Conservation (phyloP, 768 basidiomycete genomes). For the Pleurotus pulmonarius region DNA sequence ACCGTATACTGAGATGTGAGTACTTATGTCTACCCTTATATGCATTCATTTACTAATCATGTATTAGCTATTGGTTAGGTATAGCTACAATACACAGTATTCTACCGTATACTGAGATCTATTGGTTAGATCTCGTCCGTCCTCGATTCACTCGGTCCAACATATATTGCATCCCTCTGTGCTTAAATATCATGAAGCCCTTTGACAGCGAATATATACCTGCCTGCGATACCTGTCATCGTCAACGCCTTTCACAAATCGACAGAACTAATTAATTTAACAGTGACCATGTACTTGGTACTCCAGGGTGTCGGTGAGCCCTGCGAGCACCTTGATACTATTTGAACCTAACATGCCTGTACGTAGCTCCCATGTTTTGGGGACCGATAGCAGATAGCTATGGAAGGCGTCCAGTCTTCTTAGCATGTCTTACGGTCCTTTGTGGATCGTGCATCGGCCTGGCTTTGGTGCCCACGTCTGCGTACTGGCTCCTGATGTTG, state of each 20-base stretch:
- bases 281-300: slow-evolving; percentile 70
- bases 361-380: slow-evolving; percentile 34
- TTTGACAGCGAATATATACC: slow-evolving; percentile 73
- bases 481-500: slow-evolving; percentile 77
- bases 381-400: slow-evolving; percentile 65
- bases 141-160: too few species aligned
- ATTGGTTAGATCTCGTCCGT: background rate
- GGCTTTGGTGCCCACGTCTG: slow-evolving; percentile 45
- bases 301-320: slow-evolving; percentile 54
- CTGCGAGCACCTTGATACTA: too few species aligned
- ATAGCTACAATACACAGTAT: background rate
- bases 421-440: slow-evolving; percentile 61
- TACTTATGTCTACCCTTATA: background rate
- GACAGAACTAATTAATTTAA: slow-evolving; percentile 72
- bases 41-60: background rate
- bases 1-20: background rate
- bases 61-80: background rate
- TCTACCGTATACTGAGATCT: background rate
- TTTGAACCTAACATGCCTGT: too few species aligned
- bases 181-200: slow-evolving; percentile 36
- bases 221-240: slow-evolving; percentile 73
- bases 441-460: slow-evolving; percentile 62
- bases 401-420: slow-evolving; percentile 62
- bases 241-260: slow-evolving; percentile 59
- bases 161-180: background rate